Evolutionary conservation across 352 stramenopile species (phyloP).

Genomic region (Phytophthora pisi): DNA sequence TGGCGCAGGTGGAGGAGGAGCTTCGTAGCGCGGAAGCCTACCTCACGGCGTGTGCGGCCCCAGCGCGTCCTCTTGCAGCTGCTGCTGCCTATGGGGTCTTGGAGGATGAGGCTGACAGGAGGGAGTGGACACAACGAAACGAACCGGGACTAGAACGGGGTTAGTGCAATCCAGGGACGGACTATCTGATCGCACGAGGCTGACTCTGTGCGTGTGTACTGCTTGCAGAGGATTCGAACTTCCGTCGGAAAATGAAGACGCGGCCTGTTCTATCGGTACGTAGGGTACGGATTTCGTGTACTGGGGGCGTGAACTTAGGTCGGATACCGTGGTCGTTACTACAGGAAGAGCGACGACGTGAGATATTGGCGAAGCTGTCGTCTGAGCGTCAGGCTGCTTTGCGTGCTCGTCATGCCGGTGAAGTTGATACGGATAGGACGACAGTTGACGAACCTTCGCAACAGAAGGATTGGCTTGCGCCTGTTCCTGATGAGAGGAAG

Average conservation of each 20-base stretch:
- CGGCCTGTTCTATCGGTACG: slow-evolving; percentile 48
- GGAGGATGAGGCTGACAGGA: not conserved
- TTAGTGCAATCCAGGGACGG: not conserved
- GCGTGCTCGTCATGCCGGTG: slow-evolving; percentile 9
- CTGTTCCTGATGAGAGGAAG: slow-evolving; percentile 1
- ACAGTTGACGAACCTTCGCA: not conserved
- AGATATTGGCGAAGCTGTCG: slow-evolving; percentile 75
- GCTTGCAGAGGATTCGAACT: slow-evolving; percentile 25
- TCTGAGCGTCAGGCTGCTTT: slow-evolving; percentile 55
- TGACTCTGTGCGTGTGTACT: not conserved
- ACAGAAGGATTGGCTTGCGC: not conserved
- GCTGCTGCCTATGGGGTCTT: not conserved
- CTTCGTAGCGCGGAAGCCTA: slow-evolving; percentile 69
- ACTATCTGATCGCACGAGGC: not conserved
- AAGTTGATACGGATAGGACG: not conserved
- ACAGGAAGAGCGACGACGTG: slow-evolving; percentile 59
- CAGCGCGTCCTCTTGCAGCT: not conserved
- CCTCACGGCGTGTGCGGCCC: slow-evolving; percentile 31
- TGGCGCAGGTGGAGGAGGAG: slow-evolving; percentile 73
- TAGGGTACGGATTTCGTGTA: not conserved
- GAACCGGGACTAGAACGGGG: slow-evolving; percentile 7
- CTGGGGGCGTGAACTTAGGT: not conserved
- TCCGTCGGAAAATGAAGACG: slow-evolving; percentile 36
- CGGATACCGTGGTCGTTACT: not conserved
- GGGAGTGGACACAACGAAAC: slow-evolving; percentile 10